These are phyloP conservation scores for Alternaria triticimaculans DNA, from an alignment of 2,329 filamentous ascomycete species.

Conservation along the genomic window DNA sequence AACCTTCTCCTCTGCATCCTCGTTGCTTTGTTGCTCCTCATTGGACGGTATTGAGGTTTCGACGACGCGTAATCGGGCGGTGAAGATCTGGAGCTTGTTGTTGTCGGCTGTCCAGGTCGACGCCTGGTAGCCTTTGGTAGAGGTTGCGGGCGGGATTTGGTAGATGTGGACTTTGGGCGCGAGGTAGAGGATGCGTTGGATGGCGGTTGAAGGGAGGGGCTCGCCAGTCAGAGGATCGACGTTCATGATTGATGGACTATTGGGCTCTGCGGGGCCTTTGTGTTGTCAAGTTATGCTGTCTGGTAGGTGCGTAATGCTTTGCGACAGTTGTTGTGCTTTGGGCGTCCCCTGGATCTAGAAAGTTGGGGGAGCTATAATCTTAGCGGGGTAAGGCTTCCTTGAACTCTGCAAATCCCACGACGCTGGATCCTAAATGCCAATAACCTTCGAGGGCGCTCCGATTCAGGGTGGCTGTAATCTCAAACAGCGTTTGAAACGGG, in stretches of 20 bases:
- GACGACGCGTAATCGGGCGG: conserved; percentile 77
- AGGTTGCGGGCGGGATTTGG: conserved; percentile 79
- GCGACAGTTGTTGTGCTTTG: background rate
- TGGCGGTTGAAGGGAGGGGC: conserved; percentile 74
- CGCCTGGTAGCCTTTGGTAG: conserved; percentile 80
- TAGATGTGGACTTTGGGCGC: conserved; percentile 81
- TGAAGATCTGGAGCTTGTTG: conserved; percentile 79
- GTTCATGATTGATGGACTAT: conserved; percentile 57
- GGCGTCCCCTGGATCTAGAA: background rate
- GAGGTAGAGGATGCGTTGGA: conserved; percentile 84
- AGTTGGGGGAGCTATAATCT: conserved; percentile 1
- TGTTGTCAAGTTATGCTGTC: background rate
- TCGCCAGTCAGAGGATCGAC: conserved; percentile 74
- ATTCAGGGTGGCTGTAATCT: conserved; percentile 30
- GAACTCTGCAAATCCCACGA: background rate
- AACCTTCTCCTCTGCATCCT: conserved; percentile 61
- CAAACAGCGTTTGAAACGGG: conserved; percentile 33
- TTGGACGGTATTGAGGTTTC: conserved; percentile 68
- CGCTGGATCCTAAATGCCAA: background rate
- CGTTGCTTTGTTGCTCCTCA: conserved; percentile 36
- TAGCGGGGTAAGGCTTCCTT: conserved; percentile 4
- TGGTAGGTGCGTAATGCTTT: background rate
- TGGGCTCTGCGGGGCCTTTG: background rate
- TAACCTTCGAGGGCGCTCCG: conserved; percentile 1
- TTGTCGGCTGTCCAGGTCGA: conserved; percentile 75